phyloP scores from a whole-genome alignment of 108 stramenopile genomes.

The Cylindrotheca fusiformis region DNA sequence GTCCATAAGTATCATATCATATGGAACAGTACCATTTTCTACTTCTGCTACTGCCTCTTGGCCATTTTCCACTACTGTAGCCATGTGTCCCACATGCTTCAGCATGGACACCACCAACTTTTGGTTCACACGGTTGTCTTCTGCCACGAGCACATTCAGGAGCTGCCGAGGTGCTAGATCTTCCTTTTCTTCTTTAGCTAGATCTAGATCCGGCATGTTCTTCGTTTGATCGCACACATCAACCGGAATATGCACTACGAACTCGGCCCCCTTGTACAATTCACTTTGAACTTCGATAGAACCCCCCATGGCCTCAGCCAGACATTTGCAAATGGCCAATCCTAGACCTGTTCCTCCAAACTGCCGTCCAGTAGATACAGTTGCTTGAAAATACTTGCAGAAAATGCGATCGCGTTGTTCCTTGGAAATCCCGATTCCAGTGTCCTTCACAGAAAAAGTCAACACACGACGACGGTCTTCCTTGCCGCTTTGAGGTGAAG shows the following conservation, averaged over 20 bases:
- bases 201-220: neutral
- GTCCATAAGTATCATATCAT: neutral
- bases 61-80: neutral
- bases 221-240: neutral
- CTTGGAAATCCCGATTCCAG: conserved; percentile 49
- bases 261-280: neutral
- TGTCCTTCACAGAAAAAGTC: conserved; percentile 43
- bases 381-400: conserved; percentile 42
- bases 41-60: neutral
- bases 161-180: too few species aligned
- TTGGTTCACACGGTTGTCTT: neutral
- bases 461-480: neutral
- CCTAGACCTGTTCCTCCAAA: conserved; percentile 57
- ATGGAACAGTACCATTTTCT: neutral
- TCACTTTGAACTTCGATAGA: conserved; percentile 31
- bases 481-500: neutral
- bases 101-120: neutral
- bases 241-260: neutral
- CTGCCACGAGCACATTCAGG: neutral
- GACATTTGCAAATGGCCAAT: conserved; percentile 40
- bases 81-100: neutral
- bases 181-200: too few species aligned
- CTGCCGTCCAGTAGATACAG: conserved; percentile 32
- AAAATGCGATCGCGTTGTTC: conserved; percentile 37
- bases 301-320: conserved; percentile 45